Conservation (phyloP, 257 asterid genomes). For the Solanum infundibuliforme region DNA sequence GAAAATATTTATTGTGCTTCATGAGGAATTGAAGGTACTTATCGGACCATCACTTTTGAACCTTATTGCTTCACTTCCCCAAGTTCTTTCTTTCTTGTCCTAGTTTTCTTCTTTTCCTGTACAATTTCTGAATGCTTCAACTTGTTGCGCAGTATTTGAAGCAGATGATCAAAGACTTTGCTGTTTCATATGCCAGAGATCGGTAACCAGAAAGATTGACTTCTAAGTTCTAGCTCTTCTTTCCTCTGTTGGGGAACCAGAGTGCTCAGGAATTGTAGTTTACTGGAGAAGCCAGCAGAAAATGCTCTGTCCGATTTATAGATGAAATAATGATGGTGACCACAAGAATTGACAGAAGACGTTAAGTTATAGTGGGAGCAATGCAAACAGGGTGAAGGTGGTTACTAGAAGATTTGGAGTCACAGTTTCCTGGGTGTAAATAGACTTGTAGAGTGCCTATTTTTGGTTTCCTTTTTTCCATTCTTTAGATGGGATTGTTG, state of each 20-base stretch:
- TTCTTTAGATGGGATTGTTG: background rate
- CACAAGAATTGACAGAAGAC: background rate
- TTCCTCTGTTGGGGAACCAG: background rate
- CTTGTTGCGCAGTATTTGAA: constrained; percentile 55
- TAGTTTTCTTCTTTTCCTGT: constrained; percentile 7
- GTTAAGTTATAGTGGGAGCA: background rate
- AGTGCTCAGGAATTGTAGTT: background rate
- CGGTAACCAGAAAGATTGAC: constrained; percentile 11
- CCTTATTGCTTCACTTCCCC: background rate
- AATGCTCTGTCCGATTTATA: background rate
- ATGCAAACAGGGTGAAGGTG: background rate
- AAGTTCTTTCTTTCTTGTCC: background rate
- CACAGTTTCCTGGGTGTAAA: background rate
- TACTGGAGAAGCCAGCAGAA: background rate
- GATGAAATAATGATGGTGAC: background rate
- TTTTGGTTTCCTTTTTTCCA: background rate
- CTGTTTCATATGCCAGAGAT: constrained; percentile 34
- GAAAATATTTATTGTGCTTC: constrained; percentile 65
- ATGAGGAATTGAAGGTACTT: constrained; percentile 69
- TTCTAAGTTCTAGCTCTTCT: background rate
- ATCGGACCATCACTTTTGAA: constrained; percentile 7
- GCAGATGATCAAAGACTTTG: constrained; percentile 66
- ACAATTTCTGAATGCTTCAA: background rate
- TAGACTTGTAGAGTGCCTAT: background rate
- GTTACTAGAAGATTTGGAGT: background rate